Conservation (phyloP, 768 basidiomycete species). For the Serendipita sp. region DNA sequence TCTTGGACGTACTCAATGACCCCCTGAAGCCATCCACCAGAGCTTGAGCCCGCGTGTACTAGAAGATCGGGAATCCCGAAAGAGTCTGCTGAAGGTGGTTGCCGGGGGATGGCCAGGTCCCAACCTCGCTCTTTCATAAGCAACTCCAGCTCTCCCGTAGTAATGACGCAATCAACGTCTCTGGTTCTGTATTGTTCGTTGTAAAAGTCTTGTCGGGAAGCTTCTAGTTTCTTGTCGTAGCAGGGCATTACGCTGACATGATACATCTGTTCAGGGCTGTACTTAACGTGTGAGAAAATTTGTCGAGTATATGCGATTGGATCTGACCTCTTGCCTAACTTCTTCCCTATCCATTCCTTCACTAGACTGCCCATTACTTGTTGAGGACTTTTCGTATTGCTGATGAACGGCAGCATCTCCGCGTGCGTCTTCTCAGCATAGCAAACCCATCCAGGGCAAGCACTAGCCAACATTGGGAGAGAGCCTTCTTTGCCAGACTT, state of each 20-base stretch:
- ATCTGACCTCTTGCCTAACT: slow-evolving; percentile 55
- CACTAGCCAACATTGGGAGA: slow-evolving; percentile 85
- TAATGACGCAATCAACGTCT: slow-evolving; percentile 95
- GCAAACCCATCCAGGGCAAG: slow-evolving; percentile 98
- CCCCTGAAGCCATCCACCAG: slow-evolving; percentile 82
- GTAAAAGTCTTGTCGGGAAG: slow-evolving; percentile 87
- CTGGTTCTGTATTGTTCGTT: slow-evolving; percentile 64
- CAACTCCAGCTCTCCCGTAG: slow-evolving; percentile 83
- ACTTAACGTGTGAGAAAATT: background rate
- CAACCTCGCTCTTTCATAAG: slow-evolving; percentile 72
- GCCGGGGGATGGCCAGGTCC: slow-evolving; percentile 48
- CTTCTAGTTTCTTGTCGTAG: slow-evolving; percentile 99
- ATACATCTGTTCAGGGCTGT: slow-evolving; percentile 75
- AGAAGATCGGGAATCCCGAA: slow-evolving; percentile 52
- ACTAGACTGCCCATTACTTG: slow-evolving; percentile 88
- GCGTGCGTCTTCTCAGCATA: slow-evolving; percentile 96
- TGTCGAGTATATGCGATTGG: background rate
- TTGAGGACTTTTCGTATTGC: slow-evolving; percentile 80
- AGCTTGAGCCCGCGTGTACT: slow-evolving; percentile 67
- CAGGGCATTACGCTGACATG: slow-evolving; percentile 98
- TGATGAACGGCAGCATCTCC: slow-evolving; percentile 85
- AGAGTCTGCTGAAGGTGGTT: slow-evolving; percentile 12
- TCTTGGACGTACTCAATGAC: slow-evolving; percentile 43
- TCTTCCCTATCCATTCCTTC: slow-evolving; percentile 67
- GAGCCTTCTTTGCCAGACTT: slow-evolving; percentile 11